These are phyloP conservation scores for Chaetothyriales sp. DNA, from an alignment of 2,329 filamentous ascomycete species.

Conservation along the genomic window DNA sequence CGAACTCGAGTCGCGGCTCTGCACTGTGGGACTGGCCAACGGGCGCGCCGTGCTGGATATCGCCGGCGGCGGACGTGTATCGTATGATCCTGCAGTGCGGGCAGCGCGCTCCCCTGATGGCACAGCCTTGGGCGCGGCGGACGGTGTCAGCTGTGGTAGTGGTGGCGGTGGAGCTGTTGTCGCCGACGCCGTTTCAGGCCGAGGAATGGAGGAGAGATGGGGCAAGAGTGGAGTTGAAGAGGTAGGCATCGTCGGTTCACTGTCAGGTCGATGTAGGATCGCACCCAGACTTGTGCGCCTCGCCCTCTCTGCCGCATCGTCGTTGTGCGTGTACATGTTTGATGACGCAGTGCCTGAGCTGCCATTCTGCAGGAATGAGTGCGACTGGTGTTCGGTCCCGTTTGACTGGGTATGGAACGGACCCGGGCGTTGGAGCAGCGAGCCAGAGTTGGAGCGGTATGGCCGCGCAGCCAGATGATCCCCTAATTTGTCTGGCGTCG, in stretches of 20 bases:
- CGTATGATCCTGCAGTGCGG: conserved; percentile 9
- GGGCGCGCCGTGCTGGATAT: background rate
- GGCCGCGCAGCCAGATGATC: conserved; percentile 22
- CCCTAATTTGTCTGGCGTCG: conserved; percentile 47
- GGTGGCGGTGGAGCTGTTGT: too few relatives aligned
- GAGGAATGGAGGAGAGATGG: background rate
- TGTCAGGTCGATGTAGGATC: conserved; percentile 29
- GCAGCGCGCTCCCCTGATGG: background rate
- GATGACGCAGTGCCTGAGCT: background rate
- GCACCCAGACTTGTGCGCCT: conserved; percentile 31
- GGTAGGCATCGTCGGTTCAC: conserved; percentile 10
- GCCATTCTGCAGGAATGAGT: background rate
- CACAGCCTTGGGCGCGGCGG: background rate
- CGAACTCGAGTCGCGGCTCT: conserved; percentile 3
- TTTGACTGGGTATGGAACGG: conserved; percentile 8
- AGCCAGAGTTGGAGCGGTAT: conserved; percentile 18
- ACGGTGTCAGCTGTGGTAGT: background rate
- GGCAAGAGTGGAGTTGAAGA: background rate
- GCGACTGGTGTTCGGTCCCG: background rate
- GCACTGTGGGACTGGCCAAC: background rate
- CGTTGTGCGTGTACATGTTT: conserved; percentile 1
- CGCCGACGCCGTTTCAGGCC: background rate
- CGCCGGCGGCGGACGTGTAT: conserved; percentile 14
- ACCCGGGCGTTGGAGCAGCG: conserved; percentile 11
- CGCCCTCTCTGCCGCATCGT: conserved; percentile 15